Percentiles rank a stretch among this genome's conserved stretches.
Conservation (phyloP, 306 rosid species). For the Quercus parvula region DNA sequence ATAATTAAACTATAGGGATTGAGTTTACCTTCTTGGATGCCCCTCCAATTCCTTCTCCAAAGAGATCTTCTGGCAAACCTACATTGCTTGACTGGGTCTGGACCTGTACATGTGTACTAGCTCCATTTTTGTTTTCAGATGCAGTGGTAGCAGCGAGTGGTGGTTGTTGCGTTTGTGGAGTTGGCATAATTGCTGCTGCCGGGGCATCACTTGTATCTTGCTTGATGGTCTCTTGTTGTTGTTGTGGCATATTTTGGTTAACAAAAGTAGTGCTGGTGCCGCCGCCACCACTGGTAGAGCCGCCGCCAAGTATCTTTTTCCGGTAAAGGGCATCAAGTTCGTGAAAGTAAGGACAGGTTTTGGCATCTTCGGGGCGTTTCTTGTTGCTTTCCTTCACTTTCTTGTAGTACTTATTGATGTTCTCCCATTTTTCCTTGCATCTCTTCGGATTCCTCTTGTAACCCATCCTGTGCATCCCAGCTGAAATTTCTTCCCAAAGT, state of each 20-base stretch:
- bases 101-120: not conserved
- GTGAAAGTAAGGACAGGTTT: slow-evolving; percentile 42
- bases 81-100: slow-evolving; percentile 5
- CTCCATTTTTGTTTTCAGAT: slow-evolving; percentile 13
- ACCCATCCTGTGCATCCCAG: slow-evolving; percentile 30
- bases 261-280: slow-evolving; percentile 9
- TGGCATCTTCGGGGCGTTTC: slow-evolving; percentile 35
- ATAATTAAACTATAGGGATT: not conserved
- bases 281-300: slow-evolving; percentile 4
- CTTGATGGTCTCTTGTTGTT: not conserved
- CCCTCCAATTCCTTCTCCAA: slow-evolving; percentile 29
- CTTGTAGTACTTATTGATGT: slow-evolving; percentile 42
- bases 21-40: slow-evolving; percentile 40
- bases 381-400: slow-evolving; percentile 41
- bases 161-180: not conserved
- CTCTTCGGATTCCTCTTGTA: slow-evolving; percentile 34
- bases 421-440: slow-evolving; percentile 40
- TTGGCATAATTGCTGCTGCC: not conserved
- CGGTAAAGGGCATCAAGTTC: slow-evolving; percentile 35
- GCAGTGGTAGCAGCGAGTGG: not conserved
- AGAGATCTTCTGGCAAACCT: slow-evolving; percentile 6
- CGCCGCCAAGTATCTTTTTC: slow-evolving; percentile 28
- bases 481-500: slow-evolving; percentile 46
- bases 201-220: not conserved
- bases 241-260: slow-evolving; percentile 8